Percentiles rank a stretch among this genome's conserved stretches.
These are phyloP conservation scores for Termitomyces sp. DNA, from an alignment of 768 basidiomycete species.

Conservation along the genomic window DNA sequence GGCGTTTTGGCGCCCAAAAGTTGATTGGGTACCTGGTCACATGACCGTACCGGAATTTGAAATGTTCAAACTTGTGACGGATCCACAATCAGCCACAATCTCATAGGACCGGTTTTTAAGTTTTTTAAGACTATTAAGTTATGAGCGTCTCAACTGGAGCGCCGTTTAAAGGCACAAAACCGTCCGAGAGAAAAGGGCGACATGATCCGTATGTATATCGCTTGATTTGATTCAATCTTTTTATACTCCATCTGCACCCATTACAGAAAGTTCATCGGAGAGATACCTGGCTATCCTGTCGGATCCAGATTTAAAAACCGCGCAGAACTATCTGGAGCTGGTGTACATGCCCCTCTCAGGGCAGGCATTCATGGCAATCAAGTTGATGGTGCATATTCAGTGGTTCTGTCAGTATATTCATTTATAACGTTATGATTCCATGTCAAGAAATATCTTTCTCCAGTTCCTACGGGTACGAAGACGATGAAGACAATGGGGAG, in stretches of 20 bases:
- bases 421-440: no score
- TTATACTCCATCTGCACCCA: neutral
- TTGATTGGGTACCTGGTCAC: no score
- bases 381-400: slow-evolving; percentile 32
- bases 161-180: slow-evolving; percentile 2
- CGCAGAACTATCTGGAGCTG: slow-evolving; percentile 16
- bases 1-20: no score
- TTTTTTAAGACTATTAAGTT: neutral
- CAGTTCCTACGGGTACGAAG: slow-evolving; percentile 37
- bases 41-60: neutral
- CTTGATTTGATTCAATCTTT: no score
- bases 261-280: slow-evolving; percentile 25
- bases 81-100: no score
- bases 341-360: slow-evolving; percentile 28
- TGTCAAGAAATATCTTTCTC: neutral
- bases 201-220: neutral
- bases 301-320: slow-evolving; percentile 21
- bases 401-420: slow-evolving; percentile 29
- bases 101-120: no score
- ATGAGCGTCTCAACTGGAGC: neutral
- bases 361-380: slow-evolving; percentile 36
- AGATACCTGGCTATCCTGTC: slow-evolving; percentile 23
- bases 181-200: slow-evolving; percentile 1
- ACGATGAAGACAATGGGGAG: slow-evolving; percentile 34
- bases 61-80: neutral